phyloP scores from a whole-genome alignment of 768 basidiomycete species.

The Leccinum broughii region DNA sequence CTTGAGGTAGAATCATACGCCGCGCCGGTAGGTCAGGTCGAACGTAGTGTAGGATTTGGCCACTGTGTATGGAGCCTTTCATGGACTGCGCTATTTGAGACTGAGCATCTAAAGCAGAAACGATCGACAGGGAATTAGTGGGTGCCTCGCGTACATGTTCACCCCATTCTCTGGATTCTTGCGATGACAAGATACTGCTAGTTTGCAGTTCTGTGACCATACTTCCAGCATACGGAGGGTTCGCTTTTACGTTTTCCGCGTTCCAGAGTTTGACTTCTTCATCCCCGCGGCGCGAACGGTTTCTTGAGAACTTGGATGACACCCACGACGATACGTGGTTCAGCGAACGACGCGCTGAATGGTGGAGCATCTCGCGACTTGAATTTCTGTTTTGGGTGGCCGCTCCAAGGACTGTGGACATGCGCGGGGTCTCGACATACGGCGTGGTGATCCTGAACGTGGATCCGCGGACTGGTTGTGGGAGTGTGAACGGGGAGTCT shows the following conservation, averaged over 20 bases:
- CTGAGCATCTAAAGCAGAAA: conserved; percentile 11
- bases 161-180: conserved; percentile 10
- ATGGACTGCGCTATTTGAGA: conserved; percentile 7
- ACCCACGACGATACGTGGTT: conserved; percentile 43
- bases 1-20: conserved; percentile 2
- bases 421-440: conserved; percentile 26
- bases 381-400: conserved; percentile 7
- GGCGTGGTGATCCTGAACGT: conserved; percentile 27
- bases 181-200: conserved; percentile 3
- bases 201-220: not conserved
- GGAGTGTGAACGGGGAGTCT: conserved; percentile 18
- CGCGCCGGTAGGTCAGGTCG: conserved; percentile 1
- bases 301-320: conserved; percentile 29
- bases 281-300: conserved; percentile 20
- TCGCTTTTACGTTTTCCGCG: conserved; percentile 30
- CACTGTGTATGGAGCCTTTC: conserved; percentile 9
- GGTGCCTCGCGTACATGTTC: conserved; percentile 9
- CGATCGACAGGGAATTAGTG: conserved; percentile 1
- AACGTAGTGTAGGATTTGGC: conserved; percentile 2
- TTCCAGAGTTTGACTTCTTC: conserved; percentile 37
- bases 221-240: conserved; percentile 7
- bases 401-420: conserved; percentile 18
- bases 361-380: conserved; percentile 15
- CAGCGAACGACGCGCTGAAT: conserved; percentile 24
- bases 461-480: conserved; percentile 29